Evolutionary conservation across 164 flowering plant genomes (phyloP).

Genomic region (Warburgia ugandensis): DNA sequence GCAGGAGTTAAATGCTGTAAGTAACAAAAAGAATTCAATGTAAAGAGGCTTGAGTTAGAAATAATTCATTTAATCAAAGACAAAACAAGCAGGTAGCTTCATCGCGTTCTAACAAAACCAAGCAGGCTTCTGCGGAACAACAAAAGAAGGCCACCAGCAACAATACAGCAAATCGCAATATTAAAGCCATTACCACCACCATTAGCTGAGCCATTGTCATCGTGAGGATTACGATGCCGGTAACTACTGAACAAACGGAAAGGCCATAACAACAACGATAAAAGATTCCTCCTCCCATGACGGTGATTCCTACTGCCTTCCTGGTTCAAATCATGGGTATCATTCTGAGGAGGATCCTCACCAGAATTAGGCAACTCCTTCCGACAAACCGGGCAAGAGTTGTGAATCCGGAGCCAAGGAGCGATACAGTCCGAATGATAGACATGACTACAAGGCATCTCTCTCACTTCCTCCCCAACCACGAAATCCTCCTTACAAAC

Average conservation of each 20-base stretch:
- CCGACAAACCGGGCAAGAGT: neutral
- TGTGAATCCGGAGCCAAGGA: neutral
- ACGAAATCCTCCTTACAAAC: neutral
- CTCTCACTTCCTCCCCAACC: neutral
- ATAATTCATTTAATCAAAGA: too few species aligned
- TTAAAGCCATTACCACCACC: slow-evolving; percentile 19
- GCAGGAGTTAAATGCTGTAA: slow-evolving; percentile 21
- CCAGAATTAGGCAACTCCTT: slow-evolving; percentile 28
- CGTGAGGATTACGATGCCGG: slow-evolving; percentile 14
- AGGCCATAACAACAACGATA: slow-evolving; percentile 37
- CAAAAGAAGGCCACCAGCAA: too few species aligned
- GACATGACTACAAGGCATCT: neutral
- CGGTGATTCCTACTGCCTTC: slow-evolving; percentile 7
- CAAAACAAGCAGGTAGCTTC: too few species aligned
- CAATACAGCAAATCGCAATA: too few species aligned
- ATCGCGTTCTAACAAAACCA: too few species aligned
- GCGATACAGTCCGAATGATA: neutral
- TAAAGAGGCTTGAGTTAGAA: too few species aligned
- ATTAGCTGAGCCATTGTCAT: slow-evolving; percentile 6
- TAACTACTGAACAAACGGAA: slow-evolving; percentile 25
- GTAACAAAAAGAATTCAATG: neutral
- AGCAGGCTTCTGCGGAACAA: too few species aligned
- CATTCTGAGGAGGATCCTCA: neutral
- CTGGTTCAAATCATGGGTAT: neutral
- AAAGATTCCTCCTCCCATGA: slow-evolving; percentile 25